A percentile compares a stretch with the other conserved stretches of the same genome.
Conservation (phyloP, 2,329 filamentous ascomycete genomes). For the Cercospora sojina region DNA sequence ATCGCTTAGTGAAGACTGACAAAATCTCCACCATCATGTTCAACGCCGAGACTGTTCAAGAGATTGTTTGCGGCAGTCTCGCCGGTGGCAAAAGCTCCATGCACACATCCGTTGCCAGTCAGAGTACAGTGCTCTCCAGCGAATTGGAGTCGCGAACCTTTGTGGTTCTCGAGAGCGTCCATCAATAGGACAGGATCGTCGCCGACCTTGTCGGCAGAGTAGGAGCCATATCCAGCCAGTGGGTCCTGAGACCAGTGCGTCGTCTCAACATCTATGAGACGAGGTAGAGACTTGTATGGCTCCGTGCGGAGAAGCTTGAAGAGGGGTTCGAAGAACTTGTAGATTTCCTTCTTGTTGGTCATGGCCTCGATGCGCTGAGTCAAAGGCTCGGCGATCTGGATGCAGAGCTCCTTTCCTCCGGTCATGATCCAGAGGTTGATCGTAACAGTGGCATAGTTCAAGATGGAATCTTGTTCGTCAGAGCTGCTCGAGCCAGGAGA, state of each 20-base stretch:
- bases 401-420: constrained; percentile 44
- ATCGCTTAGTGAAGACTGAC: constrained; percentile 19
- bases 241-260: constrained; percentile 49
- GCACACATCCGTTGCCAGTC: constrained; percentile 46
- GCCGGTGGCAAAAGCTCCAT: constrained; percentile 48
- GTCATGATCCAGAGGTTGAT: constrained; percentile 49
- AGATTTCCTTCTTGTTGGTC: constrained; percentile 41
- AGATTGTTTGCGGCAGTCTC: constrained; percentile 45
- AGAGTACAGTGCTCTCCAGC: constrained; percentile 43
- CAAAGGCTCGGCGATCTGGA: constrained; percentile 47
- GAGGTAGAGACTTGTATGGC: constrained; percentile 46
- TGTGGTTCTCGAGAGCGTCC: constrained; percentile 41
- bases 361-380: constrained; percentile 49
- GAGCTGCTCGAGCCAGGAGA: constrained; percentile 35
- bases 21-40: constrained; percentile 37
- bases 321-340: constrained; percentile 47
- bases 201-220: constrained; percentile 48
- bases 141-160: constrained; percentile 42
- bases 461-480: constrained; percentile 38
- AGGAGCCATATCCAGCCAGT: constrained; percentile 46
- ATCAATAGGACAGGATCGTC: constrained; percentile 43
- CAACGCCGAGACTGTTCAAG: constrained; percentile 39
- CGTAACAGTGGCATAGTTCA: constrained; percentile 48
- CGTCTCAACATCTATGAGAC: constrained; percentile 43
- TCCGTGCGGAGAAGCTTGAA: constrained; percentile 48